A percentile compares a stretch with the other conserved stretches of the same genome.
Conservation (phyloP, 345 rosid genomes). For the Linum usitatissimum region DNA sequence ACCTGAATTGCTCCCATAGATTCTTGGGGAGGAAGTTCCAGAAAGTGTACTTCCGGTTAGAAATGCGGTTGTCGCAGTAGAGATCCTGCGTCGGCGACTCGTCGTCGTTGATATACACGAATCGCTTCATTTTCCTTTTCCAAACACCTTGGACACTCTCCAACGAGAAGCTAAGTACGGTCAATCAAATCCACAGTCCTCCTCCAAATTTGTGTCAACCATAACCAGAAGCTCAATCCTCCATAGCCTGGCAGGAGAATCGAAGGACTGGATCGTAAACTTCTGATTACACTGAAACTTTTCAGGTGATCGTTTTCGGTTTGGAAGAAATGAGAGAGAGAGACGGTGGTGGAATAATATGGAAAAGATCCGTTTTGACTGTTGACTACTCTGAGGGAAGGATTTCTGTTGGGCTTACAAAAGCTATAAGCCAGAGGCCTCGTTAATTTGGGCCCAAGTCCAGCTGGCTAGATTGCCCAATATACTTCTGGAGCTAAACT, state of each 20-base stretch:
- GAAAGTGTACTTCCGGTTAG: slow-evolving; percentile 79
- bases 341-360: background rate
- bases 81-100: slow-evolving; percentile 49
- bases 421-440: too few relatives aligned
- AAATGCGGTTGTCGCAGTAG: slow-evolving; percentile 75
- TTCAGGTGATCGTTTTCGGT: background rate
- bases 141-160: background rate
- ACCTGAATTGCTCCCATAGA: slow-evolving; percentile 96
- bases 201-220: background rate
- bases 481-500: background rate
- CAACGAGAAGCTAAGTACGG: background rate
- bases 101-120: slow-evolving; percentile 72
- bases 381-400: background rate
- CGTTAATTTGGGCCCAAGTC: background rate
- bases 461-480: too few relatives aligned
- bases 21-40: slow-evolving; percentile 89
- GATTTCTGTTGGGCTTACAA: background rate
- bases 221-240: background rate
- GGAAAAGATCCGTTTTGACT: background rate
- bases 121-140: slow-evolving; percentile 57
- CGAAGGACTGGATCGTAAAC: background rate
- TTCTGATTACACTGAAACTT: background rate
- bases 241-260: background rate
- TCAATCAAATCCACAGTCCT: background rate
- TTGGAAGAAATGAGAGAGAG: background rate